Conservation (phyloP, 2,329 filamentous ascomycete genomes). For the Emergomyces orientalis region DNA sequence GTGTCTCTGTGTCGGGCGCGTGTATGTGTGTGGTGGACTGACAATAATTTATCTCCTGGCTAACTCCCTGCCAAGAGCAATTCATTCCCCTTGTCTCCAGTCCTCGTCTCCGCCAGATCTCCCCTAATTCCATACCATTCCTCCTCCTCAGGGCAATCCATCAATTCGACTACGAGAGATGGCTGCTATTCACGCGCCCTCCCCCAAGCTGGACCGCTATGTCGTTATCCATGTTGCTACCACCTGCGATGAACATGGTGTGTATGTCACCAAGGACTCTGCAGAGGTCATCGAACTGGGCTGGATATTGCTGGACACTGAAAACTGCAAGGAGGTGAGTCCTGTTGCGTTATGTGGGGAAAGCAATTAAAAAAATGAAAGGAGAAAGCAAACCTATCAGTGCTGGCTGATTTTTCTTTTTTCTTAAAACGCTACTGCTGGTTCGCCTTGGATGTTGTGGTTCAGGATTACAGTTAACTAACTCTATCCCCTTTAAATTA, state of each 20-base stretch:
- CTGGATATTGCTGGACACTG: constrained; percentile 91
- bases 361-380: constrained; percentile 6
- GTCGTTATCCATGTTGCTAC: constrained; percentile 97
- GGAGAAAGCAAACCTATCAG: not conserved
- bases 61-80: constrained; percentile 1
- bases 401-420: not conserved
- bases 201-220: constrained; percentile 82
- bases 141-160: constrained; percentile 9
- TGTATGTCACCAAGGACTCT: constrained; percentile 98
- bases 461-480: not conserved
- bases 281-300: constrained; percentile 98
- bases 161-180: constrained; percentile 20
- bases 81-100: constrained; percentile 1
- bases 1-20: not conserved
- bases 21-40: not conserved
- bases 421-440: not conserved
- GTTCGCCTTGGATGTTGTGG: not conserved
- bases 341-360: constrained; percentile 12
- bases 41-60: not conserved
- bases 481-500: constrained; percentile 35
- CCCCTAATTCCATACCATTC: constrained; percentile 15
- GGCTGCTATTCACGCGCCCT: constrained; percentile 41
- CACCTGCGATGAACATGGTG: constrained; percentile 97
- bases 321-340: constrained; percentile 82
- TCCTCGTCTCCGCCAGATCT: constrained; percentile 15